These are phyloP conservation scores for Colletotrichum theobromicola DNA, from an alignment of 2,329 filamentous ascomycete genomes.

Conservation along the genomic window DNA sequence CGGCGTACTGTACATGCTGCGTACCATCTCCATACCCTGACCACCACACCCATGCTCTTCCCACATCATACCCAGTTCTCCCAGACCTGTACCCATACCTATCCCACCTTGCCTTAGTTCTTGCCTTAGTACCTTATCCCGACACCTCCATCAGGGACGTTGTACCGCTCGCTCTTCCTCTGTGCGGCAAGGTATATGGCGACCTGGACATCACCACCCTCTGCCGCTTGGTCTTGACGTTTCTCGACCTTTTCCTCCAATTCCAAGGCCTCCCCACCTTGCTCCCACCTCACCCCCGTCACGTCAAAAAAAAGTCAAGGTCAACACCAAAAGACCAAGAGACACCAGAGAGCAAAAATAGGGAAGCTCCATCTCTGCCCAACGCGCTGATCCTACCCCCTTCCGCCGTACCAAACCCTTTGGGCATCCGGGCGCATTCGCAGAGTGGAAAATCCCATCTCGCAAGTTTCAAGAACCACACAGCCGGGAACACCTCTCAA, in stretches of 20 bases:
- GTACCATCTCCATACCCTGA: not conserved
- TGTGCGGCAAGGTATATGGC: not conserved
- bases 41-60: not conserved
- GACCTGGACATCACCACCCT: slow-evolving; percentile 13
- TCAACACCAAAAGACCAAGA: not conserved
- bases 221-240: slow-evolving; percentile 13
- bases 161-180: slow-evolving; percentile 1
- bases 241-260: slow-evolving; percentile 1
- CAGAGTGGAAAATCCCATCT: slow-evolving; percentile 16
- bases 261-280: slow-evolving; percentile 25
- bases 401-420: slow-evolving; percentile 15
- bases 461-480: slow-evolving; percentile 22
- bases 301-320: not conserved
- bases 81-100: not conserved
- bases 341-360: not conserved
- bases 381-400: slow-evolving; percentile 39
- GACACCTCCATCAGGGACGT: not conserved
- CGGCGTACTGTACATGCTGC: not conserved
- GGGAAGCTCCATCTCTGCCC: slow-evolving; percentile 35
- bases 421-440: slow-evolving; percentile 20
- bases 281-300: slow-evolving; percentile 26
- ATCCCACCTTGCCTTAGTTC: not conserved
- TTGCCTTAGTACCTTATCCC: slow-evolving; percentile 4
- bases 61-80: not conserved
- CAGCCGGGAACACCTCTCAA: slow-evolving; percentile 20